Conservation (phyloP, 1,139 yeast genomes). For the Yamadazyma mexicana region DNA sequence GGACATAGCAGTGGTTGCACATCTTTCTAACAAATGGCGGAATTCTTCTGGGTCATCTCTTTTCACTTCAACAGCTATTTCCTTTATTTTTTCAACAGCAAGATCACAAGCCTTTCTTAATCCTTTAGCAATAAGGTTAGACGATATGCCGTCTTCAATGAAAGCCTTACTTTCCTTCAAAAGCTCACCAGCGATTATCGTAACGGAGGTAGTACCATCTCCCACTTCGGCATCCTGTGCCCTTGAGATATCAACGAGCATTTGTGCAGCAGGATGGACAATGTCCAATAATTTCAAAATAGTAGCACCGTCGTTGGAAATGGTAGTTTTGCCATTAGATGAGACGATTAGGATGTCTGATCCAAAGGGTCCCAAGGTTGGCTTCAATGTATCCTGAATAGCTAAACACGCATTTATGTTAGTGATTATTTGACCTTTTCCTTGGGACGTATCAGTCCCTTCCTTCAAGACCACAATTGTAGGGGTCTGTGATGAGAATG, state of each 20-base stretch:
- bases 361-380: constrained; percentile 96
- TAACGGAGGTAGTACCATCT: constrained; percentile 97
- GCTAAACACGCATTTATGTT: constrained; percentile 97
- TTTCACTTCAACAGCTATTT: constrained; percentile 71
- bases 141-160: constrained; percentile 93
- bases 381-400: constrained; percentile 90
- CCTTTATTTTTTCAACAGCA: constrained; percentile 72
- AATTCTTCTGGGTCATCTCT: constrained; percentile 48
- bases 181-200: constrained; percentile 91
- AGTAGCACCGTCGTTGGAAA: constrained; percentile 98
- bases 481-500: constrained; percentile 90
- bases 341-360: constrained; percentile 90
- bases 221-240: constrained; percentile 99
- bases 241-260: constrained; percentile 90
- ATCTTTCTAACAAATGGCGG: constrained; percentile 79
- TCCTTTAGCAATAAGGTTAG: constrained; percentile 86
- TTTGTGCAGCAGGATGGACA: constrained; percentile 97
- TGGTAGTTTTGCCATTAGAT: constrained; percentile 82
- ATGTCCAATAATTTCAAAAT: constrained; percentile 88
- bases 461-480: constrained; percentile 96
- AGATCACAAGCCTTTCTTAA: constrained; percentile 78
- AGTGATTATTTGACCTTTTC: constrained; percentile 90
- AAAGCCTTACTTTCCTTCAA: constrained; percentile 86
- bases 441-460: constrained; percentile 97
- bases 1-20: constrained; percentile 97